A percentile compares a stretch with the other conserved stretches of the same genome.
These are phyloP conservation scores for Pyrus bretschneideri DNA, from an alignment of 306 rosid genomes.

Conservation along the genomic window DNA sequence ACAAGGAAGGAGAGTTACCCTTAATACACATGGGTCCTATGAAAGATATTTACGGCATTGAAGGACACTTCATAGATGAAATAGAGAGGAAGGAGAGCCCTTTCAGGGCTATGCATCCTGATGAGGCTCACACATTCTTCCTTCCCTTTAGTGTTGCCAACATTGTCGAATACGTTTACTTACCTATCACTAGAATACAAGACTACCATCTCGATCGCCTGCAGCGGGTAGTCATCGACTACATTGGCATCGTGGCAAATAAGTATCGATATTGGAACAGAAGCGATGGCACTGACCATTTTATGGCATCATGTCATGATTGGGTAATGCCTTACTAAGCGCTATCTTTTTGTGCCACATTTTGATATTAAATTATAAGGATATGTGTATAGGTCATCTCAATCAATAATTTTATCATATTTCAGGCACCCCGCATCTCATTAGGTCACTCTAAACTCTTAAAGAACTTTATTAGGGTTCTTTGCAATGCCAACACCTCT, in stretches of 20 bases:
- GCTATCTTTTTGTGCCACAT: background rate
- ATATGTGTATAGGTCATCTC: background rate
- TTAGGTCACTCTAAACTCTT: constrained; percentile 42
- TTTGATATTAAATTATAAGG: background rate
- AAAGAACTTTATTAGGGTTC: constrained; percentile 49
- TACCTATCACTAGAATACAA: constrained; percentile 24
- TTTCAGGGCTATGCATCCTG: constrained; percentile 43
- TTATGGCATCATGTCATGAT: constrained; percentile 53
- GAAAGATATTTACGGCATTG: constrained; percentile 42
- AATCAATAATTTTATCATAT: background rate
- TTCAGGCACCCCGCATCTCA: constrained; percentile 60
- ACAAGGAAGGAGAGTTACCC: constrained; percentile 47
- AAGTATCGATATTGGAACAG: constrained; percentile 44
- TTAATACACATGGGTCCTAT: constrained; percentile 38
- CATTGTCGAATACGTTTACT: constrained; percentile 28
- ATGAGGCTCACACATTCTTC: constrained; percentile 43
- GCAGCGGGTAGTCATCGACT: constrained; percentile 39
- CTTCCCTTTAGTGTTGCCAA: constrained; percentile 45
- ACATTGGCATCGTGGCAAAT: constrained; percentile 23
- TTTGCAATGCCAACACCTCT: constrained; percentile 72
- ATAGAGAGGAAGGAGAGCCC: constrained; percentile 28
- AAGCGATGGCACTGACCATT: constrained; percentile 51
- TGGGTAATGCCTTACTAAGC: constrained; percentile 27
- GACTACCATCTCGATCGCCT: constrained; percentile 45
- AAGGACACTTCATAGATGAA: constrained; percentile 54